A percentile compares a stretch with the other conserved stretches of the same genome.
phyloP scores from a whole-genome alignment of 1,139 yeast species.

The Meyerozyma smithsonii region DNA sequence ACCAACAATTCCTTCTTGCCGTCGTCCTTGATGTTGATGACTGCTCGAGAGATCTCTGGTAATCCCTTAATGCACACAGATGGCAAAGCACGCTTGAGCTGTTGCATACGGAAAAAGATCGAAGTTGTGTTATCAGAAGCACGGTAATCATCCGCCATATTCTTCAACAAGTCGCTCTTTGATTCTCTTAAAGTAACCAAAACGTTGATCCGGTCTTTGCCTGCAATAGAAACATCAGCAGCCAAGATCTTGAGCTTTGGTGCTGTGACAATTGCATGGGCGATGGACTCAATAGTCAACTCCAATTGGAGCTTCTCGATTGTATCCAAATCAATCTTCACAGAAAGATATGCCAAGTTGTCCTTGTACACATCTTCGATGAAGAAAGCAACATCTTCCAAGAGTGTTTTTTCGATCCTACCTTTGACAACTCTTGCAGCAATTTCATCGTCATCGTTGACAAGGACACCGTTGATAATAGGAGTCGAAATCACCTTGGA shows the following conservation, averaged over 20 bases:
- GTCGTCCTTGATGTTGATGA: conserved; percentile 86
- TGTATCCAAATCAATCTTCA: conserved; percentile 77
- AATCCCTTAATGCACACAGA: conserved; percentile 89
- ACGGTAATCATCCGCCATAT: conserved; percentile 25
- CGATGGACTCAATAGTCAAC: conserved; percentile 79
- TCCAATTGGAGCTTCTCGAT: conserved; percentile 90
- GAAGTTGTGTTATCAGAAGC: conserved; percentile 39
- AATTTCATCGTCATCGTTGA: conserved; percentile 90
- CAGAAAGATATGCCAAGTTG: conserved; percentile 70
- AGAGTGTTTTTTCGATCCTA: conserved; percentile 85
- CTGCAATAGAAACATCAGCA: conserved; percentile 66
- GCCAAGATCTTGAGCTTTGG: conserved; percentile 83
- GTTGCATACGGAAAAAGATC: conserved; percentile 85
- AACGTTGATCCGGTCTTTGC: conserved; percentile 71
- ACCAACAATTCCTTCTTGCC: conserved; percentile 86
- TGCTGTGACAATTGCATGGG: conserved; percentile 73
- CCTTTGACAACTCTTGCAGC: conserved; percentile 99
- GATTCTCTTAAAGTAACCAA: conserved; percentile 57
- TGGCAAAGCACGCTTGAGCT: conserved; percentile 79
- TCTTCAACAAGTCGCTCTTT: conserved; percentile 32
- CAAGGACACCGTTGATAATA: conserved; percentile 89
- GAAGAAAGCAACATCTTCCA: conserved; percentile 81
- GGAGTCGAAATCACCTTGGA: conserved; percentile 95
- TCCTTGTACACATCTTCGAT: conserved; percentile 93
- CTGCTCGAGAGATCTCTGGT: conserved; percentile 89